These are phyloP conservation scores for Fusarium continuum DNA, from an alignment of 2,329 filamentous ascomycete genomes.

Conservation along the genomic window DNA sequence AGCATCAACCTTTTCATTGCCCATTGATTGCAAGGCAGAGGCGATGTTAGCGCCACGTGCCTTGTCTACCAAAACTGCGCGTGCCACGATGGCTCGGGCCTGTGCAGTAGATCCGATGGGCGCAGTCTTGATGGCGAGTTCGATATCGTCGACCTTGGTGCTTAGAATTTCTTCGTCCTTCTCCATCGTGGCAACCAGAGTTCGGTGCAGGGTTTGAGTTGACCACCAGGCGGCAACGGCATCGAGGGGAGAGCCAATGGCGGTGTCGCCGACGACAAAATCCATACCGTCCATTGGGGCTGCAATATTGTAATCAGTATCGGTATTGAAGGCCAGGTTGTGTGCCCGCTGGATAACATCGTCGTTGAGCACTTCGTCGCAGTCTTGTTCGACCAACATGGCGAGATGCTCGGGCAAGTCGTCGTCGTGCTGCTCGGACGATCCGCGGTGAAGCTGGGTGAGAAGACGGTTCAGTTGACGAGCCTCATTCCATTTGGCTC, in stretches of 20 bases:
- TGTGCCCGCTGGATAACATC: slow-evolving; percentile 84
- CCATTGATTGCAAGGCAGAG: slow-evolving; percentile 62
- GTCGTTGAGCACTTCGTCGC: slow-evolving; percentile 81
- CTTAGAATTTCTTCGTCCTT: slow-evolving; percentile 51
- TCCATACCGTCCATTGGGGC: slow-evolving; percentile 78
- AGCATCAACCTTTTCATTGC: slow-evolving; percentile 43
- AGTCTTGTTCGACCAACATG: slow-evolving; percentile 78
- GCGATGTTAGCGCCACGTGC: slow-evolving; percentile 66
- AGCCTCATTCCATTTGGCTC: slow-evolving; percentile 83
- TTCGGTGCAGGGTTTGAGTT: slow-evolving; percentile 74
- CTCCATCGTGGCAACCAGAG: slow-evolving; percentile 70
- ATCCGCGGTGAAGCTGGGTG: slow-evolving; percentile 52
- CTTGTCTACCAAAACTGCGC: slow-evolving; percentile 64
- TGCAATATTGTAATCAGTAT: slow-evolving; percentile 72
- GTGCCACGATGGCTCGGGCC: slow-evolving; percentile 66
- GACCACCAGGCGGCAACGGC: slow-evolving; percentile 94
- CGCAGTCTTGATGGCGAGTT: slow-evolving; percentile 75
- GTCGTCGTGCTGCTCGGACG: slow-evolving; percentile 61
- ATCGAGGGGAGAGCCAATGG: slow-evolving; percentile 87
- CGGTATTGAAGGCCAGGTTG: slow-evolving; percentile 88
- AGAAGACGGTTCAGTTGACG: slow-evolving; percentile 67
- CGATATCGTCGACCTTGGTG: slow-evolving; percentile 58
- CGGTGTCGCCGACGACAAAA: slow-evolving; percentile 82
- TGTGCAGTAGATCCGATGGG: slow-evolving; percentile 81
- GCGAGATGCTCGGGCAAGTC: slow-evolving; percentile 78